A percentile compares a stretch with the other conserved stretches of the same genome.
These are phyloP conservation scores for Fraxinus greggii DNA, from an alignment of 305 asterid species.

Conservation along the genomic window DNA sequence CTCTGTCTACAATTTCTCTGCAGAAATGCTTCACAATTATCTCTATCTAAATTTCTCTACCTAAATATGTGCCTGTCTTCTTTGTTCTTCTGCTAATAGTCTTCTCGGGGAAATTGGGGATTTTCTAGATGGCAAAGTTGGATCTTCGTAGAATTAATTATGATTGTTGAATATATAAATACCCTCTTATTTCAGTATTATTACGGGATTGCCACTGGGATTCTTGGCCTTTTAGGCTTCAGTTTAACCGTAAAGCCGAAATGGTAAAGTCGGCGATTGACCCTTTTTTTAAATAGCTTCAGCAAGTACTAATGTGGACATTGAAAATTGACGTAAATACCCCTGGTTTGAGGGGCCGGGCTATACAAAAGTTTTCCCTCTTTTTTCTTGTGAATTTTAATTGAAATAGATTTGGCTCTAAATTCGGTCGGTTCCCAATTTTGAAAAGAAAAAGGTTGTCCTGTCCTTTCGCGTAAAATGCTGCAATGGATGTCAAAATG, in stretches of 20 bases:
- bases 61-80: neutral
- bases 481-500: neutral
- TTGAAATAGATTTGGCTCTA: constrained; percentile 9
- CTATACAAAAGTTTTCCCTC: neutral
- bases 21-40: constrained; percentile 5
- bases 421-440: neutral
- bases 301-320: neutral
- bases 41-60: neutral
- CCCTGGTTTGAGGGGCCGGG: constrained; percentile 9
- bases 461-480: neutral
- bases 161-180: constrained; percentile 5
- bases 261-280: constrained; percentile 44
- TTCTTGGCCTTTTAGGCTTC: constrained; percentile 7
- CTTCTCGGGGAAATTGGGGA: constrained; percentile 35
- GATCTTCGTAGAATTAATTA: constrained; percentile 33
- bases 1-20: constrained; percentile 12
- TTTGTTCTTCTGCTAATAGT: constrained; percentile 32
- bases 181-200: constrained; percentile 26
- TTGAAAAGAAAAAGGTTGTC: neutral
- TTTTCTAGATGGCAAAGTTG: constrained; percentile 41
- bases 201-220: constrained; percentile 43
- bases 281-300: constrained; percentile 26
- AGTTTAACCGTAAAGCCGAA: constrained; percentile 34
- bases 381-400: neutral
- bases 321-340: constrained; percentile 5